Base-by-base conservation (phyloP, 192 early-diverging fungal species). In the Pilaira anomala region DNA sequence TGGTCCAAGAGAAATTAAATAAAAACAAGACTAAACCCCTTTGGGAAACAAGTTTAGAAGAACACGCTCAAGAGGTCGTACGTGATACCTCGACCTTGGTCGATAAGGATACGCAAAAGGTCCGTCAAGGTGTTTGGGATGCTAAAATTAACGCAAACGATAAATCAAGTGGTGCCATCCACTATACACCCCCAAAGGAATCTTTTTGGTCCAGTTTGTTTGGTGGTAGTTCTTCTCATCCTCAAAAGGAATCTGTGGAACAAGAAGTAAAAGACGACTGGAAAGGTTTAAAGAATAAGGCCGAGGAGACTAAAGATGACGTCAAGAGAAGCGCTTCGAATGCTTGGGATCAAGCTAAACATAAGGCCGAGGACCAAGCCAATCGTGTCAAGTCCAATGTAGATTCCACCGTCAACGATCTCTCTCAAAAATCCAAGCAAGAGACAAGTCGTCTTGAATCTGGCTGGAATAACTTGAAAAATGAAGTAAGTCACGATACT, bases 281-380 rank as follows among this genome's bases (percentile, higher is more conserved):
- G 1, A 28, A 41, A 42, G 25, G 26, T 12, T 36, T 44, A 36
- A 55, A 26, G 0, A 26, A 33, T 4, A 22, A 26, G 8, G 58
- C 58, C 14, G 41, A 60, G 25, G 24, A 28, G 25, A 16, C n/a
- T 16, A 44, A 42, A 24, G 24, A 60, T 21, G 58, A 60, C 2
- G 16, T 7, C 16, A 42, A 24, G 24, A n/a, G 36, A 25, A 3
- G 40, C 18, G 57, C 42, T 39, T 42, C 39, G 39, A 14, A 60
- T 1, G 40, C 19, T 1, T 25, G 55, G 42, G 29, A 64, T 13
- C 29, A 66, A 0, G 13, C 19, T n/a, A 57, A 57, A 25, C 21
- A 67, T 14, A 51, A 49, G 25, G 41, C 57, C 13, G 19, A 16
- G 50, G 42, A 44, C 0, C 57, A 66, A 48, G 13, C 48, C 13